phyloP scores from a whole-genome alignment of 352 stramenopile species.

The Pythium aquatile region DNA sequence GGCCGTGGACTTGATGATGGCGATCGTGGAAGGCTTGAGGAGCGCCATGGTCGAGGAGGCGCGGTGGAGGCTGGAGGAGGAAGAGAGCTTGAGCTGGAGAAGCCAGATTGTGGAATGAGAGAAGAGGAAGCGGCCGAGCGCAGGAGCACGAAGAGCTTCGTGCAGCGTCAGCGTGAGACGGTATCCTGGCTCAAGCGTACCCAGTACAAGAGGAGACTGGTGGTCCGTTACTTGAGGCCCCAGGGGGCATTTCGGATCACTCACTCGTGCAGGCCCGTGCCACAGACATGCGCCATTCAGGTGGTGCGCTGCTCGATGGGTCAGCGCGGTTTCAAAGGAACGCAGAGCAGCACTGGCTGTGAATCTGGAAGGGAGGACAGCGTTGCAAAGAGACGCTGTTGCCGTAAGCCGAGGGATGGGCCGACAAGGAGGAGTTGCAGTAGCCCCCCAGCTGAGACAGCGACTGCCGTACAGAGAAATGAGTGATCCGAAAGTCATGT shows the following conservation, averaged over 20 bases:
- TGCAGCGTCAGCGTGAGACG: background rate
- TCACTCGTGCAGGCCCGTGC: slow-evolving; percentile 10
- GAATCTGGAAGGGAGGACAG: background rate
- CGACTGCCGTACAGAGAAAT: slow-evolving; percentile 5
- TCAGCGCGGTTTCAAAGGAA: background rate
- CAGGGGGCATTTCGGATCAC: slow-evolving; percentile 19
- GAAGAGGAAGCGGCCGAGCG: background rate
- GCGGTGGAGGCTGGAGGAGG: background rate
- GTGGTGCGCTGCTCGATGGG: background rate
- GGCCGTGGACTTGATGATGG: slow-evolving; percentile 64
- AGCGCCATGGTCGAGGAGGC: slow-evolving; percentile 24
- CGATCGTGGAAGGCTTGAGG: slow-evolving; percentile 39
- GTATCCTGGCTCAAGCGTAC: background rate
- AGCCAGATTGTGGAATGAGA: slow-evolving; percentile 19
- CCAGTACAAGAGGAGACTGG: background rate
- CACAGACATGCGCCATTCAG: slow-evolving; percentile 4
- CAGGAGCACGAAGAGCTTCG: background rate
- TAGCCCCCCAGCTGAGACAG: background rate
- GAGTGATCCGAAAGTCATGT: slow-evolving; percentile 13
- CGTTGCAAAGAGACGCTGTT: background rate
- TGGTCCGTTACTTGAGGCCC: background rate
- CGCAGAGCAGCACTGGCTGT: background rate
- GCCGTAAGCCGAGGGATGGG: background rate
- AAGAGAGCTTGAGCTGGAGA: background rate
- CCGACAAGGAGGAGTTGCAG: background rate